A percentile compares a stretch with the other conserved stretches of the same genome.
phyloP scores from a whole-genome alignment of 169 alveolate genomes.

The Neospora caninum region DNA sequence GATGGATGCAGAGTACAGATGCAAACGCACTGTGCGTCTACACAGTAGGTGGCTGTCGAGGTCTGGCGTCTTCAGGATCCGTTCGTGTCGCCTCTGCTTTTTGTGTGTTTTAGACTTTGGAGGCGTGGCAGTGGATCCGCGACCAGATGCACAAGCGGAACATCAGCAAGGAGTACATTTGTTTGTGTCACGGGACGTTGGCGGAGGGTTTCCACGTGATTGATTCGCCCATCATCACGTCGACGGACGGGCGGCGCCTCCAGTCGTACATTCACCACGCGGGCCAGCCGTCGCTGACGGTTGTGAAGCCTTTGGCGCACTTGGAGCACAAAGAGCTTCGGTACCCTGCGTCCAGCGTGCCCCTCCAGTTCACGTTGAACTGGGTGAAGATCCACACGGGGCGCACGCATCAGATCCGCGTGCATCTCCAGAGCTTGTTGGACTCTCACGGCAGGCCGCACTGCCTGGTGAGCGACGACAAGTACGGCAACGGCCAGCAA shows the following conservation, averaged over 20 bases:
- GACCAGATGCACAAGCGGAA: constrained; percentile 22
- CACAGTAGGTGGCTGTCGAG: no score
- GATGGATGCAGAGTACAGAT: no score
- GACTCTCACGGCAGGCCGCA: not conserved
- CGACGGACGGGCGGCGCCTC: constrained; percentile 36
- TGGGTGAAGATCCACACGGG: constrained; percentile 43
- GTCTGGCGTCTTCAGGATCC: not conserved
- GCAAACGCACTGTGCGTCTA: no score
- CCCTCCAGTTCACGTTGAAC: constrained; percentile 32
- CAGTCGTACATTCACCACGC: constrained; percentile 42
- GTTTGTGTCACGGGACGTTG: constrained; percentile 40
- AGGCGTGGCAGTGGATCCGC: constrained; percentile 31
- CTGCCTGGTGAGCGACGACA: constrained; percentile 38
- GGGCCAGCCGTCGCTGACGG: constrained; percentile 38
- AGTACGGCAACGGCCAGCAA: constrained; percentile 11
- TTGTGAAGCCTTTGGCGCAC: constrained; percentile 32
- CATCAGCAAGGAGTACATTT: constrained; percentile 25
- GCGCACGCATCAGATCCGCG: constrained; percentile 50
- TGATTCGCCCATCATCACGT: constrained; percentile 32
- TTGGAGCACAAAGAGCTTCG: constrained; percentile 19
- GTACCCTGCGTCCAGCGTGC: not conserved
- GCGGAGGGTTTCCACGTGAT: constrained; percentile 41
- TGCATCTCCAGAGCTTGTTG: constrained; percentile 2
- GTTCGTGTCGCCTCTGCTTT: not conserved
- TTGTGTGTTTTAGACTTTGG: not conserved